Conservation (phyloP, 202 grass and related monocot genomes). For the Bolboschoenoplectus hybrid region DNA sequence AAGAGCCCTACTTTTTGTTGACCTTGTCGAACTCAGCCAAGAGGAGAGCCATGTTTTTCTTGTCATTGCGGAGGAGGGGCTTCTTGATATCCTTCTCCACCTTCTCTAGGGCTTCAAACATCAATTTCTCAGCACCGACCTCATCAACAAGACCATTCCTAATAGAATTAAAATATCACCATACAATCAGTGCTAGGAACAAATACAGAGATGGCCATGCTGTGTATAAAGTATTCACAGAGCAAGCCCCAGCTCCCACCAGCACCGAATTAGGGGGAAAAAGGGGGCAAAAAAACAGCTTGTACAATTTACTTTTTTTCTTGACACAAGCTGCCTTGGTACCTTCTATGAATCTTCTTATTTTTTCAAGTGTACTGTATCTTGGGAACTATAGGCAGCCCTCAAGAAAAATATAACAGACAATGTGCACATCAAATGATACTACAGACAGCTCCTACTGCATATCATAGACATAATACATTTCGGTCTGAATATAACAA, state of each 20-base stretch:
- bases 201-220: not conserved
- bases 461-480: too few relatives aligned
- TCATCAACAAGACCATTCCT: conserved; percentile 77
- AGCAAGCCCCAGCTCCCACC: too few relatives aligned
- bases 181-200: not conserved
- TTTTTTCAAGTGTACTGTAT: not conserved
- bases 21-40: conserved; percentile 84
- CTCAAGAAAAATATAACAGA: not conserved
- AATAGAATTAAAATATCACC: conserved; percentile 42
- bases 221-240: not conserved
- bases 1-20: conserved; percentile 70
- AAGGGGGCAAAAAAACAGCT: conserved; percentile 4
- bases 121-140: conserved; percentile 65
- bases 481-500: too few relatives aligned
- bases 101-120: conserved; percentile 89
- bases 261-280: not conserved
- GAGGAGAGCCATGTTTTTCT: conserved; percentile 83
- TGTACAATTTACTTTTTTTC: not conserved
- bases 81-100: conserved; percentile 96
- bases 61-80: conserved; percentile 80
- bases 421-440: not conserved
- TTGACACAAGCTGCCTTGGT: not conserved
- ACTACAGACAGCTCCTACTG: not conserved
- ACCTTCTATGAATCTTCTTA: too few relatives aligned
- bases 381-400: not conserved